phyloP scores from a whole-genome alignment of 2,329 filamentous ascomycete genomes.

The Colletotrichum sp. region DNA sequence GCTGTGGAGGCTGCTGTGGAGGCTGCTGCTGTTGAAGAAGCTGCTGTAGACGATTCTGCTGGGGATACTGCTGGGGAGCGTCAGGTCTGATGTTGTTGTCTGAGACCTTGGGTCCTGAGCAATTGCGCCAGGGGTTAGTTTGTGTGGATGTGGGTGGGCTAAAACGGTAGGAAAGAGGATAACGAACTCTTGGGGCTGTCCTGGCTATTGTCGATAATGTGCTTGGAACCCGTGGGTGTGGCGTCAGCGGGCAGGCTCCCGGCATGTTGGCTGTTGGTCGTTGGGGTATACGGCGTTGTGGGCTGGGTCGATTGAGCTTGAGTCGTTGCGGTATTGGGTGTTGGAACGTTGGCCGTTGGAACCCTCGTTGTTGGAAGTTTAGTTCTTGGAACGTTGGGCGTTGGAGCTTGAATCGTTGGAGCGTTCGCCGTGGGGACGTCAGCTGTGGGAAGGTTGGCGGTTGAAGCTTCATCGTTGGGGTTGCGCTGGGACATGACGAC shows the following conservation, averaged over 20 bases:
- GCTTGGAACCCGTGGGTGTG: neutral
- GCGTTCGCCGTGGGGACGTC: too few species aligned
- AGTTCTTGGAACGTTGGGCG: too few species aligned
- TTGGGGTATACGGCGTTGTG: neutral
- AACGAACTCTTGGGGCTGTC: neutral
- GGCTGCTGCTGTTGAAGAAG: neutral
- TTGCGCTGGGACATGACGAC: neutral
- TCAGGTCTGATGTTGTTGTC: neutral
- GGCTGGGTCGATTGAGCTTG: too few species aligned
- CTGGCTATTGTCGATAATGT: neutral
- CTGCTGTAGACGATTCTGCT: neutral
- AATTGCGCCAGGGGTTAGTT: neutral
- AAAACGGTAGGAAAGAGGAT: neutral
- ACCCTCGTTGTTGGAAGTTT: too few species aligned
- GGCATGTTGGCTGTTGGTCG: neutral
- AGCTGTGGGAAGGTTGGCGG: neutral
- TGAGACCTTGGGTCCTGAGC: neutral
- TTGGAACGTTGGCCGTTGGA: too few species aligned
- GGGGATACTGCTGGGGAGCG: neutral
- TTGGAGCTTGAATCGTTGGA: too few species aligned
- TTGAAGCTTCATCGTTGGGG: neutral
- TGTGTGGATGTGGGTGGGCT: neutral
- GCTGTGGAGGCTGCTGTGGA: neutral
- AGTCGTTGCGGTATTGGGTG: too few species aligned
- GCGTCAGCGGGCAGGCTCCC: neutral